Evolutionary conservation across 441 rosid species (phyloP).

Genomic region (Biscutella auriculata): DNA sequence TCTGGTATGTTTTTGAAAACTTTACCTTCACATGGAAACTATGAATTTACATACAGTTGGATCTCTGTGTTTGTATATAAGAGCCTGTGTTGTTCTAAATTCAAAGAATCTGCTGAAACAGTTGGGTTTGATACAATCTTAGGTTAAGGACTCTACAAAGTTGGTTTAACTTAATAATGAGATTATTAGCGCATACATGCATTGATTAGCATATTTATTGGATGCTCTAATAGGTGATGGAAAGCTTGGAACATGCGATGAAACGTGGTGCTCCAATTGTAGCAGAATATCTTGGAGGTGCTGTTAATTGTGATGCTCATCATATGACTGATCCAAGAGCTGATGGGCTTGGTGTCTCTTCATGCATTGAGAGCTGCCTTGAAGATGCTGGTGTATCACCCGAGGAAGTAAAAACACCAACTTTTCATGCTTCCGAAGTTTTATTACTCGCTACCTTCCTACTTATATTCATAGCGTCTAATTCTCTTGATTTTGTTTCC

Average conservation of each 20-base stretch:
- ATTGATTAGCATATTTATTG: background rate
- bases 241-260: conserved; percentile 96
- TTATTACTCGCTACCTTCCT: background rate
- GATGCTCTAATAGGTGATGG: conserved; percentile 57
- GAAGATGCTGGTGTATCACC: conserved; percentile 97
- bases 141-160: background rate
- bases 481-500: conserved; percentile 3
- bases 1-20: conserved; percentile 45
- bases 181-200: background rate
- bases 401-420: conserved; percentile 50
- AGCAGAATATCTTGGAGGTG: conserved; percentile 95
- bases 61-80: background rate
- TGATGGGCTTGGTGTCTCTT: conserved; percentile 96
- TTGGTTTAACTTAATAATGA: background rate
- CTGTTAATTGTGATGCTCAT: conserved; percentile 93
- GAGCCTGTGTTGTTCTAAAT: background rate
- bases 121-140: background rate
- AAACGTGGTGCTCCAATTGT: conserved; percentile 82
- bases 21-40: background rate
- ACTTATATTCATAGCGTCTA: background rate
- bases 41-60: background rate
- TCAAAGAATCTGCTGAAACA: background rate
- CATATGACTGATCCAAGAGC: conserved; percentile 99
- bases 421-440: background rate
- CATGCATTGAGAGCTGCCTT: conserved; percentile 88